phyloP scores from a whole-genome alignment of 176 grass and related monocot species.

The Aegilops bicornis region DNA sequence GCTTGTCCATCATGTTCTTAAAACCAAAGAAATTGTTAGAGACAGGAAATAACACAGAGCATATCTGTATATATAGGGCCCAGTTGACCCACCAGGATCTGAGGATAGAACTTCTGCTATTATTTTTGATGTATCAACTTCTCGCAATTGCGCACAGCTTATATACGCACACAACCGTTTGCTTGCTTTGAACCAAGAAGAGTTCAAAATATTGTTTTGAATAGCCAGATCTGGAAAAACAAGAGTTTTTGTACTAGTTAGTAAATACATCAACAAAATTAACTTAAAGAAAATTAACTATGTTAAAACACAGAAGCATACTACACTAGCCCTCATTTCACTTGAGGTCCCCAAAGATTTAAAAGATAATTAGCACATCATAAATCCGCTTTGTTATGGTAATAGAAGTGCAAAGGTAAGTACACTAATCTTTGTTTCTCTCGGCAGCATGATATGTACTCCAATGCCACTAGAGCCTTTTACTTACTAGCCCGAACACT shows the following conservation, averaged over 20 bases:
- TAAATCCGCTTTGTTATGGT: not conserved
- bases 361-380: not conserved
- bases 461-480: not conserved
- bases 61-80: conserved; percentile 13
- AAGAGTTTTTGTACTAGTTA: not conserved
- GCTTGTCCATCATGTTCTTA: conserved; percentile 43
- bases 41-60: not conserved
- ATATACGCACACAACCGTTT: conserved; percentile 80
- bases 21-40: conserved; percentile 34
- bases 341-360: not conserved
- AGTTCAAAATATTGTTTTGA: conserved; percentile 68
- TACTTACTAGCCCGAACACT: not conserved
- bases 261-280: not conserved
- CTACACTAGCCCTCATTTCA: not conserved
- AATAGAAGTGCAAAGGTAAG: not conserved
- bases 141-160: conserved; percentile 60
- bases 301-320: not conserved
- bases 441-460: not conserved
- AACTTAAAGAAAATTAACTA: not conserved
- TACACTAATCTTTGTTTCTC: not conserved
- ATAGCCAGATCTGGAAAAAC: conserved; percentile 63
- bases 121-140: conserved; percentile 93
- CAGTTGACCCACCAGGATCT: conserved; percentile 59
- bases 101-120: conserved; percentile 40
- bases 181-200: conserved; percentile 82